Conservation (phyloP, 371 early-diverging fungal genomes). For the Haplosporangium sp. region DNA sequence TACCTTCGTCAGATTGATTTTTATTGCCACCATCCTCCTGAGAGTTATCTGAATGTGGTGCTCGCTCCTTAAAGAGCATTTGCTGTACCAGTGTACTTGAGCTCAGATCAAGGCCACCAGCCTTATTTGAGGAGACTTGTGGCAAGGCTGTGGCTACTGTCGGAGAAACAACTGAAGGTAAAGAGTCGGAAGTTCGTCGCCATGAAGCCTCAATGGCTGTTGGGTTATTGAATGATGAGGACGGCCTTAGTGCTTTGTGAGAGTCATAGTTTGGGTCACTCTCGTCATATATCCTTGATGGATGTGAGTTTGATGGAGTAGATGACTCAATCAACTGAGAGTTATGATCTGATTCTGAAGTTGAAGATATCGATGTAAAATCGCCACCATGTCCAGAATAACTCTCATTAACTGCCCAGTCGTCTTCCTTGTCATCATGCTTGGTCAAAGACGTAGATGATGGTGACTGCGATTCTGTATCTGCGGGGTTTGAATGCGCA, state of each 20-base stretch:
- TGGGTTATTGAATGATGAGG: constrained; percentile 28
- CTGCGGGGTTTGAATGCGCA: constrained; percentile 36
- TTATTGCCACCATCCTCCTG: constrained; percentile 2
- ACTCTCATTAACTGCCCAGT: constrained; percentile 53
- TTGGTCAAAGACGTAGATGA: constrained; percentile 12
- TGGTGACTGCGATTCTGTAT: constrained; percentile 37
- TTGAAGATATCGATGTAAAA: background rate
- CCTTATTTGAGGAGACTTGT: constrained; percentile 14
- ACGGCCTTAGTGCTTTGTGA: constrained; percentile 13
- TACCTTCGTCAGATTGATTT: constrained; percentile 31
- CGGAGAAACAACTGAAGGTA: constrained; percentile 6
- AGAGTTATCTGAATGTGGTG: constrained; percentile 22
- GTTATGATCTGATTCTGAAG: background rate
- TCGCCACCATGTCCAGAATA: constrained; percentile 38
- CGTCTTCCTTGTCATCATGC: constrained; percentile 50
- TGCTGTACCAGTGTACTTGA: constrained; percentile 54
- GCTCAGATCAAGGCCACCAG: constrained; percentile 49
- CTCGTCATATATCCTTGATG: constrained; percentile 8
- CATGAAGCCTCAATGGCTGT: constrained; percentile 36
- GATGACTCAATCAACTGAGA: background rate
- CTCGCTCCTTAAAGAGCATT: constrained; percentile 48
- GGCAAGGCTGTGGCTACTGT: constrained; percentile 8
- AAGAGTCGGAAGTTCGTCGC: constrained; percentile 46
- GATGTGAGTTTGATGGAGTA: background rate
- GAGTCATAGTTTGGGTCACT: background rate